Conservation (phyloP, 2,329 filamentous ascomycete species). For the Ophiocordyceps camponoti-floridani region DNA sequence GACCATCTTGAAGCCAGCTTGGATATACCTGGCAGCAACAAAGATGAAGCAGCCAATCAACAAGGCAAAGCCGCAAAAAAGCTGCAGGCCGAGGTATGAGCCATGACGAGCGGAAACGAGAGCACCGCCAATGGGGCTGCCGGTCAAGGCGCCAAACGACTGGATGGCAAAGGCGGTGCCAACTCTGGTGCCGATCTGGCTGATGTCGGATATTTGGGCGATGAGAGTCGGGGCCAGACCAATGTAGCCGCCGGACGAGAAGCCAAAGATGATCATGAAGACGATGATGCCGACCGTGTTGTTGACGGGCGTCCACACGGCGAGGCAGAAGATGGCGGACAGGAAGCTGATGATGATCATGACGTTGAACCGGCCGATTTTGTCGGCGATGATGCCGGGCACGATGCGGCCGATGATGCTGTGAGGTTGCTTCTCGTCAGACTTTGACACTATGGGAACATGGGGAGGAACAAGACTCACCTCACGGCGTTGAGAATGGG, state of each 20-base stretch:
- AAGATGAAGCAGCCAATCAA: constrained; percentile 11
- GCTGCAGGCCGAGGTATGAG: constrained; percentile 38
- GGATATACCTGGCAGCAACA: constrained; percentile 13
- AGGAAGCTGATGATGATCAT: constrained; percentile 20
- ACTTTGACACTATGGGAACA: not conserved
- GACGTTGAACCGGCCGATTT: constrained; percentile 1
- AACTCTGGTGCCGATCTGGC: constrained; percentile 49
- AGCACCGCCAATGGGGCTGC: constrained; percentile 49
- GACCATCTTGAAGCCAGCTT: constrained; percentile 15
- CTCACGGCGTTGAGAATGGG: constrained; percentile 39
- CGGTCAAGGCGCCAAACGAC: constrained; percentile 46
- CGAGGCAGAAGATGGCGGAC: constrained; percentile 25
- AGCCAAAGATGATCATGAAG: constrained; percentile 52
- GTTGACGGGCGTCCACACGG: constrained; percentile 29
- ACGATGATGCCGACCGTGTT: constrained; percentile 40
- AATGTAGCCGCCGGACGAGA: constrained; percentile 50
- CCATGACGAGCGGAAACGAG: constrained; percentile 34
- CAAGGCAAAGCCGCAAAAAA: constrained; percentile 43
- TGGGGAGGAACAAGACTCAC: constrained; percentile 10
- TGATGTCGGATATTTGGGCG: constrained; percentile 52
- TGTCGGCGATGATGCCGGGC: constrained; percentile 29
- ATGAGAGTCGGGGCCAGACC: constrained; percentile 44
- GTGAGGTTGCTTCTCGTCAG: not conserved
- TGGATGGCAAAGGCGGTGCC: constrained; percentile 46
- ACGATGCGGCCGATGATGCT: constrained; percentile 33